Percentiles rank a stretch among this genome's conserved stretches.
phyloP scores from a whole-genome alignment of 1,139 yeast species.

The Debaryomyces singareniensis region DNA sequence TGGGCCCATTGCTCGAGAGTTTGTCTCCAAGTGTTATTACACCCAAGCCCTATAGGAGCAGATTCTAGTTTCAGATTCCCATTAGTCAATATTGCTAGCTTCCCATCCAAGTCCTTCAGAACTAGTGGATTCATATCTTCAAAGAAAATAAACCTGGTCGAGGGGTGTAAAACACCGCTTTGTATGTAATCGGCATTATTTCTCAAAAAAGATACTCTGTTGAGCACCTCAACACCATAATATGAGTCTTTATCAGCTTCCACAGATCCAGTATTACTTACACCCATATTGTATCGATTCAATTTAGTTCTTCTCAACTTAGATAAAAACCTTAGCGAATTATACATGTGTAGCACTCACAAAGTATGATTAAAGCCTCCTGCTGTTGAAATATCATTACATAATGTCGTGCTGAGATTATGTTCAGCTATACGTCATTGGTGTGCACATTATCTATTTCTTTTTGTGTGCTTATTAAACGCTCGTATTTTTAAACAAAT shows the following conservation, averaged over 20 bases:
- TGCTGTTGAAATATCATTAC: no score
- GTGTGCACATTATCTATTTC: no score
- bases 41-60: slow-evolving; percentile 8
- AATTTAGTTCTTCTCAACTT: no score
- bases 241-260: slow-evolving; percentile 22
- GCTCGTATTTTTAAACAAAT: no score
- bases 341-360: no score
- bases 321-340: no score
- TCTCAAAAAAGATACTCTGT: slow-evolving; percentile 75
- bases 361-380: no score
- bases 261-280: no score
- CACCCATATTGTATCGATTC: no score
- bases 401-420: no score
- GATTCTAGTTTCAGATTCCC: slow-evolving; percentile 22
- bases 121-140: slow-evolving; percentile 31
- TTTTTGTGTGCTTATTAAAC: no score
- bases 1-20: slow-evolving; percentile 20
- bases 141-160: slow-evolving; percentile 54
- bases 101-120: slow-evolving; percentile 21
- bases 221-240: slow-evolving; percentile 55
- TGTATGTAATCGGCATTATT: slow-evolving; percentile 57
- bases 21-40: slow-evolving; percentile 17
- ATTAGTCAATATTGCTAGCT: slow-evolving; percentile 30
- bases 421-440: no score
- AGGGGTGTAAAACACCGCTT: slow-evolving; percentile 43